phyloP scores from a whole-genome alignment of 2,329 filamentous ascomycete species.

The Scedosporium aurantiacum region DNA sequence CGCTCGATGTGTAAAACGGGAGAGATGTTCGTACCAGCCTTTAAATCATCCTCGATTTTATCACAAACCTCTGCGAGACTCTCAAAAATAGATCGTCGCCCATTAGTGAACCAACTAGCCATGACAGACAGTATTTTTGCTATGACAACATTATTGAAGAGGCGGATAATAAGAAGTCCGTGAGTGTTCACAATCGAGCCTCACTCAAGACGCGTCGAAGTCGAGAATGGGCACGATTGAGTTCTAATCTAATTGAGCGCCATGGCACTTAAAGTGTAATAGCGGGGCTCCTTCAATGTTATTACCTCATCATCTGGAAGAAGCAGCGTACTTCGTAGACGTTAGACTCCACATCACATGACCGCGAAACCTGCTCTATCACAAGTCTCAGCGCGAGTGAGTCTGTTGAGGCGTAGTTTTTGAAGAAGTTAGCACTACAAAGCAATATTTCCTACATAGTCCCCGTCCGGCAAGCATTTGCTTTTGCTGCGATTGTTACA shows the following conservation, averaged over 20 bases:
- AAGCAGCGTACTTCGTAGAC: too few species aligned
- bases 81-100: constrained; percentile 27
- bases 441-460: too few species aligned
- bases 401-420: too few species aligned
- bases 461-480: too few species aligned
- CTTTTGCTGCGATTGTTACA: too few species aligned
- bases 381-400: neutral
- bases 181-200: neutral
- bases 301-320: too few species aligned
- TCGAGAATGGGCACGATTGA: too few species aligned
- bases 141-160: neutral
- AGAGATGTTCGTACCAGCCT: constrained; percentile 19
- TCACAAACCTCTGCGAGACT: constrained; percentile 28
- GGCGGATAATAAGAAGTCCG: neutral
- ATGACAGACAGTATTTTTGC: constrained; percentile 15
- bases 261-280: too few species aligned
- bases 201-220: neutral
- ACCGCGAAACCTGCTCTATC: neutral
- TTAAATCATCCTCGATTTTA: constrained; percentile 26
- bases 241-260: too few species aligned
- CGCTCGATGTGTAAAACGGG: neutral
- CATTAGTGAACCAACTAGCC: constrained; percentile 27
- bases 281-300: too few species aligned
- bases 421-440: too few species aligned
- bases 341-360: neutral